Evolutionary conservation across 2,329 filamentous ascomycete genomes (phyloP), one percentile per base, ranked within the genome.

Genomic region (Magnaporthiopsis poae): DNA sequence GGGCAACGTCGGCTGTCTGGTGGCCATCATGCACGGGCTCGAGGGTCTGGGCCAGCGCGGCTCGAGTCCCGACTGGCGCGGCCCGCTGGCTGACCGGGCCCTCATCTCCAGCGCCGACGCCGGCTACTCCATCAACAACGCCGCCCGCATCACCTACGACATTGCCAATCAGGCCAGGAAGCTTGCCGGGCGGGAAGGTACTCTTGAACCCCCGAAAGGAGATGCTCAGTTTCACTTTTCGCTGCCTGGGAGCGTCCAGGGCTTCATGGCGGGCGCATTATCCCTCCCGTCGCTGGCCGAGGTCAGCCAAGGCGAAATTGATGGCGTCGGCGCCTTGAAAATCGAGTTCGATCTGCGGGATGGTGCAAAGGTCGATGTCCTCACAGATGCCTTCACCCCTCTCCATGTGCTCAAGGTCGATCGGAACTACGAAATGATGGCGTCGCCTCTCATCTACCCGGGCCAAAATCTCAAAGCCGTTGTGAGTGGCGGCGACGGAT

Each of bases 191-290:
- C 36, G 70, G 36, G 36, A 65, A 0, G 65, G 67, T 0, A 4
- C 3, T 4, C 67, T 74, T 11, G 12, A 65, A 8, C 68, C 69
- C 5, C 74, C 75, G 2, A 76, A 77, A 21, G 66, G 70, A 25
- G 76, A 75, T 12, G 74, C 76, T 1, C 76, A 77, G 64, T 77
- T 75, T 61, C 75, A 77, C 65, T 78, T 78, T 65, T 70, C 70
- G 8, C 71, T 78, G 12, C 75, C 75, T 0, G 75, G 76, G 0
- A 77, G 76, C 39, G 71, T 77, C 2, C 76, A 78, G 63, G 76
- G 75, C 4, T 77, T 77, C 66, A 70, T 66, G 60, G 68, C 63
- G 21, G 59, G 61, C 62, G 33, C 35, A n/a, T 29, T 5, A 8
- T 7, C n/a, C 35, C 46, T 64, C 1, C 63, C 56, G 21, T 12